A percentile compares a stretch with the other conserved stretches of the same genome.
Conservation (phyloP, 176 grass and related monocot species). For the Avena insularis region DNA sequence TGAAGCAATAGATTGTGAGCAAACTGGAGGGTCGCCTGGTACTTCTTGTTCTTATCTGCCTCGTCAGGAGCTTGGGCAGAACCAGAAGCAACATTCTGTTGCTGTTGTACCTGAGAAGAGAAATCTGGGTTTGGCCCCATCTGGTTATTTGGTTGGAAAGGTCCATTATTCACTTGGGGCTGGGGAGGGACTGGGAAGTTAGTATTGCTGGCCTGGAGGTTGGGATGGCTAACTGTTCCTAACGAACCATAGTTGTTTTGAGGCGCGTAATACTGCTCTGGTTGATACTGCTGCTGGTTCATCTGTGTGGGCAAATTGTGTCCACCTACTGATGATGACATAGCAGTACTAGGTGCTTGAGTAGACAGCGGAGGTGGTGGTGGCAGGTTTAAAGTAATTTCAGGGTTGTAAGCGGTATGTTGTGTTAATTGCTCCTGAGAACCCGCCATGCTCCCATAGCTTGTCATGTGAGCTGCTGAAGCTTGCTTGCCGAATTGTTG, state of each 20-base stretch:
- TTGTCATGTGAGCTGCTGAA: slow-evolving; percentile 46
- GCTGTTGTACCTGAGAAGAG: slow-evolving; percentile 58
- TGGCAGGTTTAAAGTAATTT: slow-evolving; percentile 54
- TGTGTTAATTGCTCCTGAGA: slow-evolving; percentile 51
- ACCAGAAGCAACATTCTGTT: slow-evolving; percentile 51
- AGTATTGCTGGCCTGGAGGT: slow-evolving; percentile 44
- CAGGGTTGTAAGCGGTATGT: slow-evolving; percentile 49
- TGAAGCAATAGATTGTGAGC: slow-evolving; percentile 78
- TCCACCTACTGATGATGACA: slow-evolving; percentile 42
- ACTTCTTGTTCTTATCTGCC: slow-evolving; percentile 87
- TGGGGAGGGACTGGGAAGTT: slow-evolving; percentile 34
- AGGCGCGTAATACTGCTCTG: slow-evolving; percentile 49
- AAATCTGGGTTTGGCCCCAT: slow-evolving; percentile 36
- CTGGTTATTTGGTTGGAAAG: slow-evolving; percentile 51
- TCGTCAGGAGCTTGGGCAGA: slow-evolving; percentile 57
- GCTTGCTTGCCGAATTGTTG: slow-evolving; percentile 58
- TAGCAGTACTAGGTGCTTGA: slow-evolving; percentile 35
- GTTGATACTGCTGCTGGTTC: slow-evolving; percentile 67
- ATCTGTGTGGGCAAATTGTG: slow-evolving; percentile 48
- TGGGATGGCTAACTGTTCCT: slow-evolving; percentile 39
- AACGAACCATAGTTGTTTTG: slow-evolving; percentile 51
- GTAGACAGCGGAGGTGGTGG: slow-evolving; percentile 44
- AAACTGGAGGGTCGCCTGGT: slow-evolving; percentile 89
- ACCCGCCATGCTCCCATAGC: slow-evolving; percentile 41
- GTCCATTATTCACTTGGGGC: slow-evolving; percentile 42